Percentiles rank a stretch among this genome's conserved stretches.
These are phyloP conservation scores for Apiotrichum montevideense DNA, from an alignment of 1,284 basidiomycete genomes.

Conservation along the genomic window DNA sequence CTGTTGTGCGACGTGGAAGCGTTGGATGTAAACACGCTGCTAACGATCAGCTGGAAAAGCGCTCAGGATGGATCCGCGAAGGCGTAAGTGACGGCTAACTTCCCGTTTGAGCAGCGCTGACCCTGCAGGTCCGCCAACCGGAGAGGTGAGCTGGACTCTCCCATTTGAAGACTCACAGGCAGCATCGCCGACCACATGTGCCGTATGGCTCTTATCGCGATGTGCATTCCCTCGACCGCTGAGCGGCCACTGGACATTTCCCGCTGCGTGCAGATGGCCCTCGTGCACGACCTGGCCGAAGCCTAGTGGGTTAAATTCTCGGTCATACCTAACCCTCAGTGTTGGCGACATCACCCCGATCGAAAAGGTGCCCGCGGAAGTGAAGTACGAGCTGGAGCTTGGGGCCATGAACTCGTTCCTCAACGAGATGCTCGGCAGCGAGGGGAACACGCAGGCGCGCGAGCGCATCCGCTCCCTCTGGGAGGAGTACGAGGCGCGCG, in stretches of 20 bases:
- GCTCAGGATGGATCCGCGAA: slow-evolving; percentile 88
- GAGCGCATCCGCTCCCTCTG: slow-evolving; percentile 71
- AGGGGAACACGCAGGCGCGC: slow-evolving; percentile 57
- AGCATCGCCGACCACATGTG: slow-evolving; percentile 98
- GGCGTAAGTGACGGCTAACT: slow-evolving; percentile 50
- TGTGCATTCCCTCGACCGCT: slow-evolving; percentile 63
- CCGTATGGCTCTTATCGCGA: slow-evolving; percentile 85
- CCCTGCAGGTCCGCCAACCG: slow-evolving; percentile 60
- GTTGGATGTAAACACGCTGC: background rate
- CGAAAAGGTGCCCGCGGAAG: slow-evolving; percentile 73
- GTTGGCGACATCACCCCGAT: slow-evolving; percentile 92
- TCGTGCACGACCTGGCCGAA: slow-evolving; percentile 94
- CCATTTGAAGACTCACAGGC: too few relatives aligned
- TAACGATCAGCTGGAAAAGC: slow-evolving; percentile 67
- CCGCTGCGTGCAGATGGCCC: slow-evolving; percentile 61
- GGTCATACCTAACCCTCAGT: slow-evolving; percentile 15
- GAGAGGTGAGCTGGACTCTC: slow-evolving; percentile 64
- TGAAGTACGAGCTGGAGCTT: slow-evolving; percentile 63
- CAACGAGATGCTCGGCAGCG: slow-evolving; percentile 78
- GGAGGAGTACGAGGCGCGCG: slow-evolving; percentile 86
- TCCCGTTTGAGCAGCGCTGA: too few relatives aligned
- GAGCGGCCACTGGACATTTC: slow-evolving; percentile 61
- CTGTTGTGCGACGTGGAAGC: background rate
- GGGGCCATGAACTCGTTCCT: slow-evolving; percentile 88
- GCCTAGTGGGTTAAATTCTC: slow-evolving; percentile 55